Evolutionary conservation across 805 yeast species (phyloP).

Genomic region (Wickerhamomyces chaumierensis): DNA sequence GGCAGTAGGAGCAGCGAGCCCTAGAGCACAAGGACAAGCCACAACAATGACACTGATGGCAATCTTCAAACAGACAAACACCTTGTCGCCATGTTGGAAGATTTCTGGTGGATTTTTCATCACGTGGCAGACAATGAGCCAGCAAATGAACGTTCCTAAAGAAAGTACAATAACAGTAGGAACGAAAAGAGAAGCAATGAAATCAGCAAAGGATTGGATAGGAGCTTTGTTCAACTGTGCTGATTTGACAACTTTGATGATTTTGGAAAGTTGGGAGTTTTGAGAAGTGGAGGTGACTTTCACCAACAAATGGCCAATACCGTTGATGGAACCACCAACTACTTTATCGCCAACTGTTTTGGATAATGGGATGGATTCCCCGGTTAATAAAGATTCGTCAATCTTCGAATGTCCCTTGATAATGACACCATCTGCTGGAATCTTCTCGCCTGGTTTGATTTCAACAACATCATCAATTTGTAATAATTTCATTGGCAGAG

Average conservation of each 20-base stretch:
- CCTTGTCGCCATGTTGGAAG: conserved; percentile 35
- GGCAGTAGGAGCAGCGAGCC: conserved; percentile 96
- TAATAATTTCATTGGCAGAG: conserved; percentile 63
- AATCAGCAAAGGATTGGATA: conserved; percentile 81
- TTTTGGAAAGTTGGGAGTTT: conserved; percentile 78
- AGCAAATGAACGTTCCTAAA: conserved; percentile 48
- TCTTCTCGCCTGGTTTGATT: conserved; percentile 73
- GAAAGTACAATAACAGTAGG: conserved; percentile 60
- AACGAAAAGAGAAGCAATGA: conserved; percentile 62
- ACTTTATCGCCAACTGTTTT: conserved; percentile 53
- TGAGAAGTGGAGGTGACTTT: conserved; percentile 65
- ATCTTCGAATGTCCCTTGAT: conserved; percentile 70
- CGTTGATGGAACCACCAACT: conserved; percentile 88
- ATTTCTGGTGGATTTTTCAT: conserved; percentile 33
- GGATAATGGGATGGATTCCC: conserved; percentile 72
- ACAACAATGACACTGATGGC: conserved; percentile 91
- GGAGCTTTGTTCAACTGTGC: conserved; percentile 89
- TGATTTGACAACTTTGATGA: conserved; percentile 74
- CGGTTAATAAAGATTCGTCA: conserved; percentile 86
- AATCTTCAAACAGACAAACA: conserved; percentile 60
- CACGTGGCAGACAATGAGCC: conserved; percentile 36
- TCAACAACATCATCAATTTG: conserved; percentile 71
- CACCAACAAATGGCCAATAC: conserved; percentile 60
- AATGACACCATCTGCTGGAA: conserved; percentile 88
- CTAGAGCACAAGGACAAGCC: conserved; percentile 98